Percentiles rank a stretch among this genome's conserved stretches.
phyloP scores from a whole-genome alignment of 192 early-diverging fungal species.

The Coemansia sp. region DNA sequence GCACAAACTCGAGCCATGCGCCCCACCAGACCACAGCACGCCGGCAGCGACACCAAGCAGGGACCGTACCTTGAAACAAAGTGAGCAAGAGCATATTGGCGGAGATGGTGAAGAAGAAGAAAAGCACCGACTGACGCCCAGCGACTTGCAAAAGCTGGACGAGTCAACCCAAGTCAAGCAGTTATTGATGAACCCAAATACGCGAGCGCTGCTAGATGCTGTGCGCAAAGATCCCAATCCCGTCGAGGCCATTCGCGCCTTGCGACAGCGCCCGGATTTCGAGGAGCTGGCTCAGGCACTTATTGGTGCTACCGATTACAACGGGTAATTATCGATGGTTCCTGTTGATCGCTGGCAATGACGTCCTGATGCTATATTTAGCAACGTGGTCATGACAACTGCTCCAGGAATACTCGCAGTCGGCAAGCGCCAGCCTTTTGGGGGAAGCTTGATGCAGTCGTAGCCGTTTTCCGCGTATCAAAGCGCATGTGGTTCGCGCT shows the following conservation, averaged over 20 bases:
- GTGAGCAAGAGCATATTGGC: not conserved
- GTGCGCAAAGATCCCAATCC: conserved; percentile 36
- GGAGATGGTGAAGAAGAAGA: conserved; percentile 36
- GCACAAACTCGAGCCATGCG: conserved; percentile 46
- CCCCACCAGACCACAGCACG: not conserved
- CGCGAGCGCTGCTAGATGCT: conserved; percentile 30
- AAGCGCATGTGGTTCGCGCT: conserved; percentile 1
- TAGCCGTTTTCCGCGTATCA: not conserved
- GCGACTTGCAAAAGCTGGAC: conserved; percentile 34
- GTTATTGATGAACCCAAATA: conserved; percentile 27
- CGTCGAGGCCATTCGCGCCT: conserved; percentile 33
- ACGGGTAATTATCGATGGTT: not conserved
- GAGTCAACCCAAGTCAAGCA: conserved; percentile 16
- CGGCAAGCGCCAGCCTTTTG: not conserved
- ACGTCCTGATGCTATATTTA: conserved; percentile 1
- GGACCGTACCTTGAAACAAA: not conserved
- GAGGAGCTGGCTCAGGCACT: conserved; percentile 46
- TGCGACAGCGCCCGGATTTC: conserved; percentile 48
- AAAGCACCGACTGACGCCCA: conserved; percentile 27
- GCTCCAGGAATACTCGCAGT: not conserved
- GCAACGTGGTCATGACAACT: not conserved
- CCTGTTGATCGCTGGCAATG: not conserved
- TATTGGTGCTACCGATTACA: conserved; percentile 25
- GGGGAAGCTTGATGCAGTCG: not conserved
- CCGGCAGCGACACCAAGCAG: not conserved